Base-by-base conservation (phyloP, 441 rosid genomes). In the Gossypium lobatum region DNA sequence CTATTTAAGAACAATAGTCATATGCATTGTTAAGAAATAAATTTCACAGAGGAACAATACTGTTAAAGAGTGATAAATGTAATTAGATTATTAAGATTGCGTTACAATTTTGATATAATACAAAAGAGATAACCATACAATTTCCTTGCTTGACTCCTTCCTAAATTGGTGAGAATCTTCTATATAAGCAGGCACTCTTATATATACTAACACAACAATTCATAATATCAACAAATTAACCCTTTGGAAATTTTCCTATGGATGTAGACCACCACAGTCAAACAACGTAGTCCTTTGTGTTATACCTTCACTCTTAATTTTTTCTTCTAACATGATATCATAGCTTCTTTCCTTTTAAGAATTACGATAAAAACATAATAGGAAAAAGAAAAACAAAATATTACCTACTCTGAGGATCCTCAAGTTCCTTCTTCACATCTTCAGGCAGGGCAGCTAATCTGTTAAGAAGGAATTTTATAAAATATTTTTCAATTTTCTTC, bases 401-500 rank as follows among this genome's bases (percentile, higher is more conserved):
- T 80, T 79, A 92, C 98, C 97, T 90, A 78, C 97, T 95, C 73
- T 73, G 80, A 58, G 90, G 89, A 87, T 95, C 95, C 89, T 93
- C 99, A 71, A 93, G 96, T 79, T 88, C 92, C 78, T 79, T 87
- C 84, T 91, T 93, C 34, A 82, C 86, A 76, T 93, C 96, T 77
- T 86, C 89, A 31, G 97, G 94, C 83, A 95, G 85, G 59, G 72
- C 73, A 71, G 97, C 99, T 81, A 95, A 77, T 83, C 97, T 95
- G 80, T 80, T 48, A 73, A 61, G 75, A 80, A 26, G 48, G 58
- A 69, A 76, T 31, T 48, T 48, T 14, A 65, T 3, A 17, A 1
- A 42, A 48, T 53, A 21, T 59, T 55, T 54, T 34, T 20, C 42
- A 34, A 39, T 13, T 72, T 52, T 52, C 70, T 64, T 61, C 39